Conservation (phyloP, 257 asterid genomes). For the Prunella vulgaris region DNA sequence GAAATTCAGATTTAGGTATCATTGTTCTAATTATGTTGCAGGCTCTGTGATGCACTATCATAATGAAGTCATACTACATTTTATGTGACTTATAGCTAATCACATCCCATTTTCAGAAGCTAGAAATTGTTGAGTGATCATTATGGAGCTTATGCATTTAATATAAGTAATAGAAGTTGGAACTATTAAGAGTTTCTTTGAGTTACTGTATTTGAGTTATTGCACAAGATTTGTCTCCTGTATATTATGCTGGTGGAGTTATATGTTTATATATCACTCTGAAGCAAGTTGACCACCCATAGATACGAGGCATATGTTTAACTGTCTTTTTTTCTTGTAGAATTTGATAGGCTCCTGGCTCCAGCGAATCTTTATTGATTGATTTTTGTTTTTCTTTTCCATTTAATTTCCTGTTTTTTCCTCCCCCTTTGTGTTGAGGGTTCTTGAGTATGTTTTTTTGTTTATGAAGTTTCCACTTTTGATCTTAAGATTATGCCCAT, state of each 20-base stretch:
- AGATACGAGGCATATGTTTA: background rate
- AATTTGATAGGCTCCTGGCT: background rate
- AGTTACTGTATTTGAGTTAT: constrained; percentile 7
- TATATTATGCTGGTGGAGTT: background rate
- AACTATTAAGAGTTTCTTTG: background rate
- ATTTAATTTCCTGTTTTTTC: background rate
- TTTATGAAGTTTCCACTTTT: constrained; percentile 1
- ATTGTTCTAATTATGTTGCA: constrained; percentile 1
- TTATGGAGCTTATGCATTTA: background rate
- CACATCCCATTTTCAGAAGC: background rate
- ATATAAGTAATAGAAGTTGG: background rate
- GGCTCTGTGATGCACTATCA: background rate
- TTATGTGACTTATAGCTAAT: constrained; percentile 9
- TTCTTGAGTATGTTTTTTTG: background rate
- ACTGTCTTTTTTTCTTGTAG: background rate
- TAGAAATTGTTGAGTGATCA: background rate
- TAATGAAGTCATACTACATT: constrained; percentile 1
- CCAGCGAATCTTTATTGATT: background rate
- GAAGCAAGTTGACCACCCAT: background rate
- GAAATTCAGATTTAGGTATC: constrained; percentile 1
- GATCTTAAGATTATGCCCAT: background rate
- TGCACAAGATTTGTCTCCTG: background rate
- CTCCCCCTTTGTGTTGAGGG: background rate
- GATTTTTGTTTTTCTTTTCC: background rate
- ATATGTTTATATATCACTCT: background rate